phyloP scores from a whole-genome alignment of 2,329 filamentous ascomycete species.

The Sporothrix brunneoviolacea region DNA sequence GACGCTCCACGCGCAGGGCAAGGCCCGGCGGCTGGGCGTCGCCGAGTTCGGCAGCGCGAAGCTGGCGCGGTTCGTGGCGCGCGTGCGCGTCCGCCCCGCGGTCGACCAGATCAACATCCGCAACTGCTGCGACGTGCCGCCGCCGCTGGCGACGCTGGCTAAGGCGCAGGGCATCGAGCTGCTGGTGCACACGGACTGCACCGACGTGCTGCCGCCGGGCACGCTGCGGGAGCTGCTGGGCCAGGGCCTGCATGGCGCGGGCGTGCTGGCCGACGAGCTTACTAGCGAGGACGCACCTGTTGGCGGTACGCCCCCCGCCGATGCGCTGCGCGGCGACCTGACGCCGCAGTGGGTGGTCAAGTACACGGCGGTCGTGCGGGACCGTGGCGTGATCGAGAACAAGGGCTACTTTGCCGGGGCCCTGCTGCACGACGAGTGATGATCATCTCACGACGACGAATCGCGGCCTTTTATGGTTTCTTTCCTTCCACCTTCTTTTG shows the following conservation, averaged over 20 bases:
- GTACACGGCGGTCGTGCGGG: conserved; percentile 90
- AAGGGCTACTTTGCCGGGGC: conserved; percentile 95
- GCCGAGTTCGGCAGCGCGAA: conserved; percentile 88
- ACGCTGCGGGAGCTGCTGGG: conserved; percentile 80
- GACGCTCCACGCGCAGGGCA: conserved; percentile 60
- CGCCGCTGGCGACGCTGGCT: conserved; percentile 76
- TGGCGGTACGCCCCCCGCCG: conserved; percentile 29
- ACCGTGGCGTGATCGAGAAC: conserved; percentile 93
- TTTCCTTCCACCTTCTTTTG: too few species aligned
- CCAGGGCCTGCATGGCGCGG: conserved; percentile 62
- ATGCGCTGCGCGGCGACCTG: conserved; percentile 67
- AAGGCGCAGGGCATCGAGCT: conserved; percentile 77
- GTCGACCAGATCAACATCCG: conserved; percentile 96
- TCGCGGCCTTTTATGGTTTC: too few species aligned
- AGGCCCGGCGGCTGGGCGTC: conserved; percentile 71
- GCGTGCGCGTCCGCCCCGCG: conserved; percentile 63
- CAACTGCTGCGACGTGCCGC: conserved; percentile 93
- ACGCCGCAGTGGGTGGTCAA: conserved; percentile 92
- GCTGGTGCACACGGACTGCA: conserved; percentile 89
- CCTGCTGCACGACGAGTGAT: conserved; percentile 47
- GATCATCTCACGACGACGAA: too few species aligned
- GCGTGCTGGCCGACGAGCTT: conserved; percentile 56
- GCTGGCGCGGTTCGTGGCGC: conserved; percentile 66
- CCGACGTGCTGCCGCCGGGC: conserved; percentile 79
- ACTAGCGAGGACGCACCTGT: conserved; percentile 25